These are phyloP conservation scores for Striga asiatica DNA, from an alignment of 257 asterid species.

Conservation along the genomic window DNA sequence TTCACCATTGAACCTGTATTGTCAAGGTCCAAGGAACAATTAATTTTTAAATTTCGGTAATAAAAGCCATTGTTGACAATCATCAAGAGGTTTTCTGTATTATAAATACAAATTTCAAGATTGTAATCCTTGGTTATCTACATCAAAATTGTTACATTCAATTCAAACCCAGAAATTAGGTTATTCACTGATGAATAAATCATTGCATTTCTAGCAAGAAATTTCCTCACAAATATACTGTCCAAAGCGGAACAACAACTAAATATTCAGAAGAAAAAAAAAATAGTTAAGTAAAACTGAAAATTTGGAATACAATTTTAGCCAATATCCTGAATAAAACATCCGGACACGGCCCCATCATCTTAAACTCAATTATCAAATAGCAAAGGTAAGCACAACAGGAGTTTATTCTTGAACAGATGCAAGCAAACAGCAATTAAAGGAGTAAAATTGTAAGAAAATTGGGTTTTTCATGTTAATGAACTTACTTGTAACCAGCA, in stretches of 20 bases:
- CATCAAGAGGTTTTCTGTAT: too few species aligned
- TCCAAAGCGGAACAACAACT: neutral
- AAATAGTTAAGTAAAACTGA: neutral
- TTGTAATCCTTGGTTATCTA: too few species aligned
- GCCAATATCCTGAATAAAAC: neutral
- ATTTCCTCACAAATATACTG: neutral
- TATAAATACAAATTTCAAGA: too few species aligned
- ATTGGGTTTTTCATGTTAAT: neutral
- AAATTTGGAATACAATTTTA: neutral
- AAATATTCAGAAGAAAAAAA: neutral
- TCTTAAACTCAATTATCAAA: neutral
- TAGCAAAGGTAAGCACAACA: neutral
- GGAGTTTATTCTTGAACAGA: too few species aligned
- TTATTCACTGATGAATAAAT: neutral
- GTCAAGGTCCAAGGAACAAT: too few species aligned
- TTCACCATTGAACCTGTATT: too few species aligned
- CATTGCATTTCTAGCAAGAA: neutral
- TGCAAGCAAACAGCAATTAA: neutral
- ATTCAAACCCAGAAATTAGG: too few species aligned
- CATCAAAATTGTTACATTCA: too few species aligned
- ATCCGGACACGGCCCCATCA: neutral
- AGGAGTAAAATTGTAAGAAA: neutral
- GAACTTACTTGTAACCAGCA: constrained; percentile 30
- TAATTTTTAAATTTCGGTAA: too few species aligned
- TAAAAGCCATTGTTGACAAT: too few species aligned